Evolutionary conservation across 169 alveolate species (phyloP).

Genomic region (Sarcocystis neurona): DNA sequence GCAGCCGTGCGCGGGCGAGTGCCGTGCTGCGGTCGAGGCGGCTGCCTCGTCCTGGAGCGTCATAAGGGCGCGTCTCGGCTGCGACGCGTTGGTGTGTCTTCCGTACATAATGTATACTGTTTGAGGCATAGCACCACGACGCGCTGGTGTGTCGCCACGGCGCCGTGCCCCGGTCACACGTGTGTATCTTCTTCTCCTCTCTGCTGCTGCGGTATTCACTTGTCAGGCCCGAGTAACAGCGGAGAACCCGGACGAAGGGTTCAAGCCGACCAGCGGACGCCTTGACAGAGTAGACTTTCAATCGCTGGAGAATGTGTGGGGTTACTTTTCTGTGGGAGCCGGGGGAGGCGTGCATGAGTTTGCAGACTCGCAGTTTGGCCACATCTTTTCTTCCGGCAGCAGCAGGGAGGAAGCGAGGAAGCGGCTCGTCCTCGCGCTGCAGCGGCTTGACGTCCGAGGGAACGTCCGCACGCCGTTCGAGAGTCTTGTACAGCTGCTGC

Average conservation of each 20-base stretch:
- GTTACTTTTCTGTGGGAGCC: conserved; percentile 79
- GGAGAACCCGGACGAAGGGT: conserved; percentile 86
- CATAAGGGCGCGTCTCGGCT: no score
- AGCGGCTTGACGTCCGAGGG: conserved; percentile 77
- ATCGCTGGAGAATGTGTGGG: conserved; percentile 80
- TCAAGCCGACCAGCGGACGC: conserved; percentile 85
- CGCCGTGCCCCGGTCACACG: not conserved
- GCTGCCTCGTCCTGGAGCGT: no score
- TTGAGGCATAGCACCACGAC: not conserved
- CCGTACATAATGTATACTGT: no score
- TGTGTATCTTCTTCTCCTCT: not conserved
- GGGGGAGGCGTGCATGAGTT: conserved; percentile 84
- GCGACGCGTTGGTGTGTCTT: no score
- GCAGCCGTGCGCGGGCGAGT: no score
- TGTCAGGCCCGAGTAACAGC: conserved; percentile 83
- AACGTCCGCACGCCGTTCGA: conserved; percentile 79
- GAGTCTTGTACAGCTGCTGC: conserved; percentile 74
- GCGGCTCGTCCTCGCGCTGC: conserved; percentile 74
- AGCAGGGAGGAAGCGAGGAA: conserved; percentile 67
- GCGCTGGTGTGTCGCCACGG: not conserved
- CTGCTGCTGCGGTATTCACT: no score
- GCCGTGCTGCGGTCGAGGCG: no score
- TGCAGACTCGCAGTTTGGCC: conserved; percentile 90
- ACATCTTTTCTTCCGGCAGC: conserved; percentile 84
- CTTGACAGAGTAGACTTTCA: conserved; percentile 70